Conservation (phyloP, 2,329 filamentous ascomycete species). For the Aspergillus brunneoviolaceus region DNA sequence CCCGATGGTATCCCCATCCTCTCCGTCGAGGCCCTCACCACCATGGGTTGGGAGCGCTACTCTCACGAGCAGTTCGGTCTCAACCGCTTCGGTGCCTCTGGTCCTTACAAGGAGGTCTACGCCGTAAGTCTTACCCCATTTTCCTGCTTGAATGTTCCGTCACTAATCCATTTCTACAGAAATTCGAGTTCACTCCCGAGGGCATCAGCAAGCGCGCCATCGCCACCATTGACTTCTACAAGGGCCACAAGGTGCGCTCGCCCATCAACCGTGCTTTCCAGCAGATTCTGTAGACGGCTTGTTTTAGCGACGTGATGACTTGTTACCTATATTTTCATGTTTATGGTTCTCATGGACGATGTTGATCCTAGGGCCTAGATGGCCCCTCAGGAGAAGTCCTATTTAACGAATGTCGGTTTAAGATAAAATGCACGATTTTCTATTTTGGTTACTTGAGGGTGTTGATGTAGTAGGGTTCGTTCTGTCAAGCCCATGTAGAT, state of each 20-base stretch:
- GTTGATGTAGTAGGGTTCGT: not conserved
- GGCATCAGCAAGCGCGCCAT: constrained; percentile 93
- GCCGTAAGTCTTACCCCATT: constrained; percentile 57
- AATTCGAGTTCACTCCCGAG: constrained; percentile 99
- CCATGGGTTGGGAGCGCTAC: constrained; percentile 98
- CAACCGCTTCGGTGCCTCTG: constrained; percentile 97
- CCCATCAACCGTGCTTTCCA: constrained; percentile 97
- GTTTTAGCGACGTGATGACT: constrained; percentile 19
- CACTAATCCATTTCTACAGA: constrained; percentile 52
- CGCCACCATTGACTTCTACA: constrained; percentile 95
- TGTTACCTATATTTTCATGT: constrained; percentile 24
- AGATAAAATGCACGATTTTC: constrained; percentile 11
- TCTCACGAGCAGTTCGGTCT: constrained; percentile 99
- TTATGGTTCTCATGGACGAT: constrained; percentile 29
- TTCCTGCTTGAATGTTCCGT: constrained; percentile 7
- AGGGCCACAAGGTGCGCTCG: constrained; percentile 88
- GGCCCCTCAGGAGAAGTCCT: constrained; percentile 13
- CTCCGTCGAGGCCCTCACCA: constrained; percentile 95
- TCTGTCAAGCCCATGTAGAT: too few relatives aligned
- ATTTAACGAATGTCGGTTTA: constrained; percentile 24
- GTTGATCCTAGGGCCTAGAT: constrained; percentile 12
- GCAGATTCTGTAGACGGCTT: constrained; percentile 75
- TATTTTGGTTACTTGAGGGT: not conserved
- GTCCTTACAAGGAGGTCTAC: constrained; percentile 97
- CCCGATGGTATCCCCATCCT: constrained; percentile 91